These are phyloP conservation scores for Penicillium subrubescens DNA, from an alignment of 495 filamentous ascomycete species.

Conservation along the genomic window DNA sequence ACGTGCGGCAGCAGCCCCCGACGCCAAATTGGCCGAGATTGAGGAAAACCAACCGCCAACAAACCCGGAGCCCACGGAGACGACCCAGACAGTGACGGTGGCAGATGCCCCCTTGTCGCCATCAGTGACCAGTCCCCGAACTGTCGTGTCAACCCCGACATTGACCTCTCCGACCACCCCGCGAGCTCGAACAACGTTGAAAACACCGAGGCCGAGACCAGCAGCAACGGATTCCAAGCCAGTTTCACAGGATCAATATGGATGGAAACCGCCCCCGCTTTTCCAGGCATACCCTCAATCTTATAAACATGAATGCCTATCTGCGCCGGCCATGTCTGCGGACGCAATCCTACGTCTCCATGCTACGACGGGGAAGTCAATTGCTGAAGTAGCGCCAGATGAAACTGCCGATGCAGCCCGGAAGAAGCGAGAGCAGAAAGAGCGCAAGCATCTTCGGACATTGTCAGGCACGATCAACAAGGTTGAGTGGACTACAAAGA, in stretches of 20 bases:
- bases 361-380: constrained; percentile 43
- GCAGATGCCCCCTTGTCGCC: constrained; percentile 32
- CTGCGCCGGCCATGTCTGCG: constrained; percentile 52
- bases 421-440: constrained; percentile 47
- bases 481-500: constrained; percentile 78
- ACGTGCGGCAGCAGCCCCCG: constrained; percentile 21
- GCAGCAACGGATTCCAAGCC: constrained; percentile 22
- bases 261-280: constrained; percentile 80
- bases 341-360: constrained; percentile 63
- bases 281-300: constrained; percentile 93
- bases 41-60: constrained; percentile 30
- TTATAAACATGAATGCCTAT: constrained; percentile 57
- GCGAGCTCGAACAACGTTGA: constrained; percentile 25
- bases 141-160: constrained; percentile 29
- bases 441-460: constrained; percentile 50
- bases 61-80: background rate
- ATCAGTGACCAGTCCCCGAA: constrained; percentile 28
- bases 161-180: constrained; percentile 34
- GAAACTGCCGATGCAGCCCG: constrained; percentile 24
- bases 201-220: constrained; percentile 26
- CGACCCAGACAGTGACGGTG: constrained; percentile 13
- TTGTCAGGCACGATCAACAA: constrained; percentile 62
- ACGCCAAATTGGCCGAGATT: constrained; percentile 39
- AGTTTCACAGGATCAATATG: constrained; percentile 29
- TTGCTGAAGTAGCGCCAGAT: constrained; percentile 10